Evolutionary conservation across 2,329 filamentous ascomycete species (phyloP), one percentile per base, ranked within the genome.

Genomic region (Lasiodiplodia gonubiensis): DNA sequence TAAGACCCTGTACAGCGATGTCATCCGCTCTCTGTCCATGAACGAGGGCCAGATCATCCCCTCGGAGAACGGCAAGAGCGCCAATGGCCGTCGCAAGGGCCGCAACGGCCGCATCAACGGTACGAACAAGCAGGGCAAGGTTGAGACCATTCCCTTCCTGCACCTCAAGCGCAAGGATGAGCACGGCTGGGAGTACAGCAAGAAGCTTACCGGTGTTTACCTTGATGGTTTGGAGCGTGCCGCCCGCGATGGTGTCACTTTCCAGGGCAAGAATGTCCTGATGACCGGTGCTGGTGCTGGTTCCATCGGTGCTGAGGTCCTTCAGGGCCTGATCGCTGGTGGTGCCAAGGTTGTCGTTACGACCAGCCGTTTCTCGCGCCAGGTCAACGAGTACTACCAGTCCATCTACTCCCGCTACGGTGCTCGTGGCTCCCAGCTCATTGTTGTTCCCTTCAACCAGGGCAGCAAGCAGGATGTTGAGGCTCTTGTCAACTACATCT

Each of bases 321-420:
- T 99, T 16, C 94, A 97, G 80, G 95, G 95, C 68, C 86, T 99
- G 70, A 93, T 99, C 80, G 97, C 93, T 76, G 95, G 96, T 82
- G 95, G 95, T 77, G 95, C 95, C 72, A 96, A 95, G 84, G 96
- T 99, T 49, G 85, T 98, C 64, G 96, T 99, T 68, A 99, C 95
- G 16, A 99, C 95, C 21, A 97, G 92, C 76, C 90, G 95, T 73
- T 99, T 95, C 85, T 99, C 95, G 18, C 92, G 93, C 54, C 92
- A 97, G 80, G 95, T 99, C 67, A 99, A 95, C 6, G 95, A 99
- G 83, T 99, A 98, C 84, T 99, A 99, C 83, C 95, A 99, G 82
- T 90, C 93, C 67, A 98, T 99, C 92, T 99, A 99, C 80, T 92
- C 94, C 70, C 92, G 94, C 69, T 97, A 92, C 75, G 95, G 95